Base-by-base conservation (phyloP, 1,139 yeast genomes). In the Suhomyces chickasaworum region DNA sequence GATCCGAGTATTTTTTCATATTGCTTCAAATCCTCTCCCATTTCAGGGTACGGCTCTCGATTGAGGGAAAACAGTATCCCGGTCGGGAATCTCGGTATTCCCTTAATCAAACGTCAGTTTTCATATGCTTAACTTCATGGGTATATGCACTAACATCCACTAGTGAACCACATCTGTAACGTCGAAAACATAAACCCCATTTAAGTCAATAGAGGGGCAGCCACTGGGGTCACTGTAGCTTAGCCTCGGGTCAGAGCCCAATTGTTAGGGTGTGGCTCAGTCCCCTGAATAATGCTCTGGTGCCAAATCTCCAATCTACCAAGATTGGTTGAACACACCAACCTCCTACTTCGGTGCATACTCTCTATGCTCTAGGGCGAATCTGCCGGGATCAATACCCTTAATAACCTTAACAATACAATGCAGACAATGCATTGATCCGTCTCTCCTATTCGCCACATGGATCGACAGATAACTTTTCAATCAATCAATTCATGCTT, bases 1-100 rank as follows among this genome's bases (percentile, higher is more conserved):
- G 37, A 37, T 37, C 31, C 32, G 32, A 27, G 32, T 37, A 37
- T 37, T 37, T 37, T 37, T 25, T 37, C 17, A 17, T 13, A 8
- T 6, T 25, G 29, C 29, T 25, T 25, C 29, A 10, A 25, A 10
- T 9, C 29, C 29, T 10, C 13, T 10, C 29, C 29, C 29, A 23
- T 25, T 10, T 10, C 29, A 25, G 29, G 29, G 29, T 12, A 25
- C 29, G 29, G 29, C 29, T 13, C 29, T 25, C 29, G 29, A 10
- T 25, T 9, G 29, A 25, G n/a, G 29, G 13, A n/a, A 25, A 25
- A 25, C 13, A 25, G 12, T 25, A 13, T 25, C 29, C 29, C 12
- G 29, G 29, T 25, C 29, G 29, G 29, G 29, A n/a, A 25, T 25
- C 29, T 25, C 29, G 34, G 17, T 15, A 16, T 29, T 38, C 15